Evolutionary conservation across 2,329 filamentous ascomycete species (phyloP), one percentile per base, ranked within the genome.

Genomic region (Magnaporthiopsis rhizophila): DNA sequence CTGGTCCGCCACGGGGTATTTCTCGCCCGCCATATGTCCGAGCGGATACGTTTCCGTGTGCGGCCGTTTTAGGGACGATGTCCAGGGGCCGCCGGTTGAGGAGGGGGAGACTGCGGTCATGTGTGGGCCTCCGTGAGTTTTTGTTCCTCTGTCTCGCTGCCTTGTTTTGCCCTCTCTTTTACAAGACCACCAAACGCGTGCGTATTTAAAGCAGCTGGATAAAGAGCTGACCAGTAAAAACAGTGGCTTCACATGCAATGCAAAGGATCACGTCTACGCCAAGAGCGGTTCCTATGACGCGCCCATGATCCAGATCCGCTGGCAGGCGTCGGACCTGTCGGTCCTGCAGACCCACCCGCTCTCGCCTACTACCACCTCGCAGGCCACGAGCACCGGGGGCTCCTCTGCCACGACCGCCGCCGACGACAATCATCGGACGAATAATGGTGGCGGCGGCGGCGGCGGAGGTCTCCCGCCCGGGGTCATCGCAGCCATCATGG

Each of bases 11-110:
- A 30, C 61, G 2, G 50, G 68, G 4, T 73, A 74, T 67, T 76
- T 75, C 67, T 76, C 75, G 13, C 74, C 75, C 0, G 74, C 73
- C 38, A 73, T 76, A 59, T 76, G 74, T 61, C 74, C 74, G 0
- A 68, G 65, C 36, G 74, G 74, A 3, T 76, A 76, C 65, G 66
- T 65, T 28, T 71, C 71, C 24, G 74, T 72, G 3, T 69, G 70
- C 28, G 66, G 62, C 57, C 75, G 73, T 1, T 63, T 57, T 60
- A 30, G 30, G 30, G 68, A 69, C 28, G 30, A 7, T 9, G n/a
- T 12, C 3, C 69, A 70, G 38, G 70, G 69, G 11, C 67, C 71
- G 36, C 69, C 71, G 6, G 63, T 65, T 34, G 71, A 76, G 65
- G 71, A 68, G 0, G 72, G 71, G 5, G 74, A 76, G 65, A 75